phyloP scores from a whole-genome alignment of 352 stramenopile genomes.

The Phytophthora sp. region DNA sequence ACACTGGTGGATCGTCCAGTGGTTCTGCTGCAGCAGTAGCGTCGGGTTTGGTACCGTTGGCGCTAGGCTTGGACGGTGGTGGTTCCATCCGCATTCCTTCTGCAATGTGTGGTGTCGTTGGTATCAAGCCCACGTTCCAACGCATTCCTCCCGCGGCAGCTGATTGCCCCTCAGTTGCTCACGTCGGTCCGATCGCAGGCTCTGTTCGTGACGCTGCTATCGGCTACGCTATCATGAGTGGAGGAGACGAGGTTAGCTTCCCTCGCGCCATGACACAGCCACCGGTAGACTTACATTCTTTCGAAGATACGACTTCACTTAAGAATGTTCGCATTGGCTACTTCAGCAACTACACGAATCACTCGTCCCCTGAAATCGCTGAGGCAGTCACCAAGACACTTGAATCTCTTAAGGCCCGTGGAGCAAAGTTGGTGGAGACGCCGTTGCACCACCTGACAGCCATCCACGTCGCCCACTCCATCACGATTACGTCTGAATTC shows the following conservation, averaged over 20 bases:
- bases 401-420: slow-evolving; percentile 52
- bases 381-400: slow-evolving; percentile 53
- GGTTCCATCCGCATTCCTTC: slow-evolving; percentile 93
- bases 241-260: slow-evolving; percentile 48
- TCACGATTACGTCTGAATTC: slow-evolving; percentile 88
- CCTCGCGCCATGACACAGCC: slow-evolving; percentile 59
- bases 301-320: slow-evolving; percentile 65
- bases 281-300: slow-evolving; percentile 52
- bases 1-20: slow-evolving; percentile 91
- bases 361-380: slow-evolving; percentile 69
- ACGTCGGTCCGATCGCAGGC: slow-evolving; percentile 83
- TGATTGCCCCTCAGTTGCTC: slow-evolving; percentile 67
- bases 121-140: slow-evolving; percentile 89
- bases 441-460: slow-evolving; percentile 76
- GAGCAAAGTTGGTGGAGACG: slow-evolving; percentile 79
- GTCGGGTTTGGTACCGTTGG: slow-evolving; percentile 87
- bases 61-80: slow-evolving; percentile 87
- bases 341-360: slow-evolving; percentile 77
- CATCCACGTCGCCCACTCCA: slow-evolving; percentile 81
- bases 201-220: slow-evolving; percentile 83
- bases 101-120: slow-evolving; percentile 87
- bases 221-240: slow-evolving; percentile 86
- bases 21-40: slow-evolving; percentile 89
- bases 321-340: slow-evolving; percentile 78
- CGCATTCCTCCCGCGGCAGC: slow-evolving; percentile 65